Conservation (phyloP, 331 rosid genomes). For the Quercus tomentella region DNA sequence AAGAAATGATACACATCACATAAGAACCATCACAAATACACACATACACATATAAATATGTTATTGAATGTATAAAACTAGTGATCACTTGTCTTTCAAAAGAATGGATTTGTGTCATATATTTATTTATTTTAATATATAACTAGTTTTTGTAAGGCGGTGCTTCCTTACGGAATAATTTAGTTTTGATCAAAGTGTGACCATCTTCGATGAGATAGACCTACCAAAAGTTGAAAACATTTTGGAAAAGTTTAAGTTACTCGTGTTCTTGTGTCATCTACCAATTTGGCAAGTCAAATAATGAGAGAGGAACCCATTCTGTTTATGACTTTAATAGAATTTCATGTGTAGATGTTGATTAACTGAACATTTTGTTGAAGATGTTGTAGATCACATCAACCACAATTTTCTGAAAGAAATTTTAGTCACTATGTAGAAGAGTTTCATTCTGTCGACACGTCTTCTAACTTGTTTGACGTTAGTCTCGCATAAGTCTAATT, state of each 20-base stretch:
- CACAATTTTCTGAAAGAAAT: not conserved
- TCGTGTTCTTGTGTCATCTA: not conserved
- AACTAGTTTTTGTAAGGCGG: no score
- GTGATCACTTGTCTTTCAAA: no score
- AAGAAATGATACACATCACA: not conserved
- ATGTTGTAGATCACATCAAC: not conserved
- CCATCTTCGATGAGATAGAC: not conserved
- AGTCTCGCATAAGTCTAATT: not conserved
- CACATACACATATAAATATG: no score
- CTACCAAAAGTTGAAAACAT: not conserved
- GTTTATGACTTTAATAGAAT: not conserved
- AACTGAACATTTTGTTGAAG: not conserved
- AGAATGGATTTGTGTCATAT: no score
- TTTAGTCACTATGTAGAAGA: not conserved
- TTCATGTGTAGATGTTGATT: not conserved
- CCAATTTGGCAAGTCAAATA: not conserved
- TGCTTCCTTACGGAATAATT: not conserved
- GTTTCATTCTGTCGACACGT: not conserved
- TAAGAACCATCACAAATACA: no score
- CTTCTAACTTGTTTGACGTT: not conserved
- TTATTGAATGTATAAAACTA: no score
- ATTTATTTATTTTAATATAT: no score
- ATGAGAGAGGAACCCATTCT: not conserved
- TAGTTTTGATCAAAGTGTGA: not conserved
- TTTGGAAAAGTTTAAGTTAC: not conserved